Conservation (phyloP, 2,329 filamentous ascomycete genomes). For the Diaporthe eres region DNA sequence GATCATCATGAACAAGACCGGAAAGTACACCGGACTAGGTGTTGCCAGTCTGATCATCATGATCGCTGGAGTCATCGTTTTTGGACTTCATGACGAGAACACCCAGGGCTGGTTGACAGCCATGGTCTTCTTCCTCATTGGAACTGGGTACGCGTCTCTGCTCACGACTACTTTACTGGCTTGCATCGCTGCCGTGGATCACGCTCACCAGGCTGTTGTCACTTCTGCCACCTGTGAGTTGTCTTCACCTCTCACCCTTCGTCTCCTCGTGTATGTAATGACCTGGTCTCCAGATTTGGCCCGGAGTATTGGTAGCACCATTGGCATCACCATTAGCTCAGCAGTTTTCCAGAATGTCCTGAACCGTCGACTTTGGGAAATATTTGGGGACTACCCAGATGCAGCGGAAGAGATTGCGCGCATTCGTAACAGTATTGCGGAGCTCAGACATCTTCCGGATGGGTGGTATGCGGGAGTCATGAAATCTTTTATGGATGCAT, state of each 20-base stretch:
- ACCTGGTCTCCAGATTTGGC: not conserved
- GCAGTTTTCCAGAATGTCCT: not conserved
- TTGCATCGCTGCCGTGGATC: slow-evolving; percentile 1
- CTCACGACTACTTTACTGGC: not conserved
- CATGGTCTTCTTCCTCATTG: not conserved
- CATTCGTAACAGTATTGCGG: not conserved
- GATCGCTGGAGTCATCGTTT: not conserved
- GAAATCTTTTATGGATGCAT: not conserved
- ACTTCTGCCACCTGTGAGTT: not conserved
- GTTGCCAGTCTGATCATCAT: not conserved
- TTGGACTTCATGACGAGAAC: not conserved
- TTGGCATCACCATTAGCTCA: not conserved
- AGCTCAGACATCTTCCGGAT: not conserved
- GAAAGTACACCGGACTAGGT: not conserved
- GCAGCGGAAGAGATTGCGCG: not conserved
- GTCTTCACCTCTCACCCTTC: not conserved
- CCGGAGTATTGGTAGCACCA: not conserved
- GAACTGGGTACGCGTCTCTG: not conserved
- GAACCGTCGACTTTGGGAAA: not conserved
- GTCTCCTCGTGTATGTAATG: not conserved
- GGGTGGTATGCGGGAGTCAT: not conserved
- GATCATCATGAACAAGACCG: not conserved
- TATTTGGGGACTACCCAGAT: not conserved
- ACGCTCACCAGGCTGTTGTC: not conserved
- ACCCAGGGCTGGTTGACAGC: not conserved